Evolutionary conservation across 2,329 filamentous ascomycete species (phyloP), one percentile per base, ranked within the genome.

Genomic region (Coniochaeta sp.): DNA sequence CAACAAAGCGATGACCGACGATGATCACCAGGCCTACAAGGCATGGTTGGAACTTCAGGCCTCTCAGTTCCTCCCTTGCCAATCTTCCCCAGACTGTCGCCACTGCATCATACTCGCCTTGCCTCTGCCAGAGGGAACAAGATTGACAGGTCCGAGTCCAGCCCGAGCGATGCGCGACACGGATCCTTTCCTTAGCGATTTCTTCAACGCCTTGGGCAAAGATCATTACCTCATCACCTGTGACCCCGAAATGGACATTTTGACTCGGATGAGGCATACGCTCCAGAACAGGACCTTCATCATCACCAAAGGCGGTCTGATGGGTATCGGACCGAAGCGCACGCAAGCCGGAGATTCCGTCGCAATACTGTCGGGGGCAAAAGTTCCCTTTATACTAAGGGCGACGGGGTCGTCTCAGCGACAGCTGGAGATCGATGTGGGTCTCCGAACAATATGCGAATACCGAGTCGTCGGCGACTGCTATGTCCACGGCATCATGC

Each of bases 241-340:
- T n/a, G 28, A 55, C 12, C 31, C 26, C 14, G 26, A 55, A 12
- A 9, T 55, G 19, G 52, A 55, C 22, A 55, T 55, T 28, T n/a
- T 55, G 26, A 55, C 52, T 6, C 52, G 52, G 52, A 33, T 55
- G 52, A n/a, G 52, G 19, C 3, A 3, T 7, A 34, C 26, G 5
- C 52, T 55, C 26, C 52, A 55, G 52, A 55, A 55, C 52, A 55
- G 52, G n/a, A 55, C 52, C 14, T 55, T 55, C 26, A 11, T 55
- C 26, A 34, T 55, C 28, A 55, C 52, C 26, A 33, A 55, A 8
- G 52, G 52, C 26, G 26, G 52, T 2, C 7, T 31, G 26, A 33
- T 55, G 52, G 26, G 52, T 34, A n/a, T 55, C 16, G 52, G 9
- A 36, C 52, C 52, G 31, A 55, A 55, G 52, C 31, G 16, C 52